Evolutionary conservation across 208 protist genomes (phyloP).

Genomic region (Vickermania ingenoplastis): DNA sequence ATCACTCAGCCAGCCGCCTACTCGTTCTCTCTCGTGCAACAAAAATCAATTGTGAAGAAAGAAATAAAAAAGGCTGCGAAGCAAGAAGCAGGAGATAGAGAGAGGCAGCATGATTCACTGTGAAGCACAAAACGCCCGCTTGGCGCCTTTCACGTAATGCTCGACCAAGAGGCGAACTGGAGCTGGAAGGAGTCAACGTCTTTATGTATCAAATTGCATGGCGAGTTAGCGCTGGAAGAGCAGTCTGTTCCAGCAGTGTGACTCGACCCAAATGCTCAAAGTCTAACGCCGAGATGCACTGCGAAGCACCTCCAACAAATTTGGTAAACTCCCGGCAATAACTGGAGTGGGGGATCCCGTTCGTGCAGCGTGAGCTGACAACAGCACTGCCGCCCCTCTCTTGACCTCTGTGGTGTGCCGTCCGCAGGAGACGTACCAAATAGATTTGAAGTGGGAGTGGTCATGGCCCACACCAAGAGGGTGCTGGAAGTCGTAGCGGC

Average conservation of each 20-base stretch:
- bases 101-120: neutral
- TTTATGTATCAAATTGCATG: too few relatives aligned
- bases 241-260: too few relatives aligned
- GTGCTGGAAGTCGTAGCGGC: constrained; percentile 55
- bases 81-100: neutral
- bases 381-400: constrained; percentile 24
- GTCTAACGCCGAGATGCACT: too few relatives aligned
- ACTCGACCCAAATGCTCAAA: too few relatives aligned
- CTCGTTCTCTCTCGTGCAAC: constrained; percentile 23
- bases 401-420: constrained; percentile 38
- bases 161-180: too few relatives aligned
- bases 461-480: constrained; percentile 42
- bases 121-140: too few relatives aligned
- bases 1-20: constrained; percentile 99
- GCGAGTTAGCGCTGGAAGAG: too few relatives aligned
- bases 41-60: neutral
- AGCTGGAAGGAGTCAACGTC: too few relatives aligned
- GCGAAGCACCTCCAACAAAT: too few relatives aligned
- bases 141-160: too few relatives aligned
- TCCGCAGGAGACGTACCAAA: constrained; percentile 40
- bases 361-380: neutral
- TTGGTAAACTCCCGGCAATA: constrained; percentile 43
- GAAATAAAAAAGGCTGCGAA: constrained; percentile 9
- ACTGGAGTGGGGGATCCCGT: neutral
- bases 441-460: constrained; percentile 67